phyloP scores from a whole-genome alignment of 129 eudicot genomes.

The Smallanthus sonchifolius region DNA sequence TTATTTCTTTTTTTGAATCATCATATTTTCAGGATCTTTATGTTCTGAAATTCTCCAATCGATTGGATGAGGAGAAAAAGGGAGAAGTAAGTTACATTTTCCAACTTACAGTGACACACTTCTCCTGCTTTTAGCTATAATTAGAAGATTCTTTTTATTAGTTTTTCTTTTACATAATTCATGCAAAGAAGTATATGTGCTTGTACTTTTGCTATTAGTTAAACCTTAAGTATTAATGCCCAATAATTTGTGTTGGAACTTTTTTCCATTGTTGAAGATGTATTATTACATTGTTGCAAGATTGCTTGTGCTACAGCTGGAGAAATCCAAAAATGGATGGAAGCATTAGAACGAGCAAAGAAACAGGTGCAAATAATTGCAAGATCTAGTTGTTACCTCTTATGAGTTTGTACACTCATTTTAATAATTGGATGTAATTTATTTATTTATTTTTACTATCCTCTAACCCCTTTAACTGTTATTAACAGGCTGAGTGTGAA shows the following conservation, averaged over 20 bases:
- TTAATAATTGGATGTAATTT: not conserved
- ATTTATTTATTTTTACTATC: not conserved
- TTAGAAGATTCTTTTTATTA: not conserved
- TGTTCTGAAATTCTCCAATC: conserved; percentile 75
- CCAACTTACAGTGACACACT: not conserved
- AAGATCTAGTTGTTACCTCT: not conserved
- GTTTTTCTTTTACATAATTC: not conserved
- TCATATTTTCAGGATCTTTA: conserved; percentile 59
- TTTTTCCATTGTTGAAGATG: conserved; percentile 14
- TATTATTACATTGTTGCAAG: conserved; percentile 49
- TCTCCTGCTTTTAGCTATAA: not conserved
- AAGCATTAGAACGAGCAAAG: conserved; percentile 89
- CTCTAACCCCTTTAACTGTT: not conserved
- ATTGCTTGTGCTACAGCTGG: conserved; percentile 95
- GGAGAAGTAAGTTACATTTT: conserved; percentile 80
- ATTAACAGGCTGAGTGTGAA: conserved; percentile 71
- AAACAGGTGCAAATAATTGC: conserved; percentile 49
- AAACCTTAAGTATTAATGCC: not conserved
- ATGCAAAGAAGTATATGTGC: not conserved
- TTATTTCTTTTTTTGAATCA: not conserved
- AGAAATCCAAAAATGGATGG: conserved; percentile 87
- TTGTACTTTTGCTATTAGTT: not conserved
- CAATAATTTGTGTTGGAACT: conserved; percentile 6
- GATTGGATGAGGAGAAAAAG: conserved; percentile 79
- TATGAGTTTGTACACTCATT: not conserved